Conservation (phyloP, 805 yeast genomes). For the Candida maesae region DNA sequence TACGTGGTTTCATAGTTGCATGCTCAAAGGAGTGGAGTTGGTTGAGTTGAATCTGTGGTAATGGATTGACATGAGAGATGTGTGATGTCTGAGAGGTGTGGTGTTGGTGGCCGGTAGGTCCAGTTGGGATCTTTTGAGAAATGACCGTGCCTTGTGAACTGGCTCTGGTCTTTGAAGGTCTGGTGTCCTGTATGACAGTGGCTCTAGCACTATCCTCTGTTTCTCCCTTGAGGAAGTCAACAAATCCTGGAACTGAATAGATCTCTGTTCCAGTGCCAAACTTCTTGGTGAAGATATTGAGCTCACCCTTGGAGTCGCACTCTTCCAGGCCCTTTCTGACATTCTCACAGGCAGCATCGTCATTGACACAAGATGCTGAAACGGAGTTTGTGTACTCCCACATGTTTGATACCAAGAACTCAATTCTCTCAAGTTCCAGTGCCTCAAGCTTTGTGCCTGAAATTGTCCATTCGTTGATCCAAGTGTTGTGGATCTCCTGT, state of each 20-base stretch:
- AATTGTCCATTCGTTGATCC: conserved; percentile 69
- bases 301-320: conserved; percentile 59
- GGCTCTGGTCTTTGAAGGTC: conserved; percentile 27
- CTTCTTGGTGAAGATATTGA: conserved; percentile 46
- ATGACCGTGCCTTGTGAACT: conserved; percentile 20
- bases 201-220: conserved; percentile 25
- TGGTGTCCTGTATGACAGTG: conserved; percentile 6
- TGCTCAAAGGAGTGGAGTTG: conserved; percentile 14
- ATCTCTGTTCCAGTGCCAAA: conserved; percentile 66
- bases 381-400: conserved; percentile 77
- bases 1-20: conserved; percentile 6
- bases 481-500: conserved; percentile 54
- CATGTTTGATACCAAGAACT: conserved; percentile 61
- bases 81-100: background rate
- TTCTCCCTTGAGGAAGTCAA: conserved; percentile 52
- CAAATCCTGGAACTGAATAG: conserved; percentile 54
- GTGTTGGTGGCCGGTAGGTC: conserved; percentile 2
- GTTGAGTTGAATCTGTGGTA: conserved; percentile 6
- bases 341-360: conserved; percentile 72
- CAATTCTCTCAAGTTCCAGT: conserved; percentile 69
- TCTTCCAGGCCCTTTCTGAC: conserved; percentile 65
- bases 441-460: conserved; percentile 61
- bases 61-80: conserved; percentile 1
- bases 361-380: conserved; percentile 72
- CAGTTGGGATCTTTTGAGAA: conserved; percentile 5